These are phyloP conservation scores for Lithospermum erythrorhizon DNA, from an alignment of 257 asterid genomes.

Conservation along the genomic window DNA sequence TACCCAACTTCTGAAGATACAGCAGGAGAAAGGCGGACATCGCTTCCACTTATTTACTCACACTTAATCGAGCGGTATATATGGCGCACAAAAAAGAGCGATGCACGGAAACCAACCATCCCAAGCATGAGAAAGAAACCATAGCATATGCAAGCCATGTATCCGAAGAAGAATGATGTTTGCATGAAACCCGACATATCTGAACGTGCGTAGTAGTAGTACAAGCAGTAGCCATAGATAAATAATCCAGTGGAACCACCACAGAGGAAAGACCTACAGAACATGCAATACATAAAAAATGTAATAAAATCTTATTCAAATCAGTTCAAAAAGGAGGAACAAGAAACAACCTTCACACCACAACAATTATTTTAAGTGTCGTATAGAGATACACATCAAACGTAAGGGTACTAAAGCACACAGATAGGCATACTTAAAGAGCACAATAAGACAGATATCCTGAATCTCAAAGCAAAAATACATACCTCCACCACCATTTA, in stretches of 20 bases:
- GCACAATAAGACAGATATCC: not conserved
- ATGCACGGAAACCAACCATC: constrained; percentile 79
- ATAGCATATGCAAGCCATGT: constrained; percentile 78
- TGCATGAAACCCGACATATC: constrained; percentile 40
- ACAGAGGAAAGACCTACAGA: constrained; percentile 29
- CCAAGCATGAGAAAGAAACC: constrained; percentile 90
- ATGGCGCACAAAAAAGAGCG: constrained; percentile 78
- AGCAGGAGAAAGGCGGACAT: not conserved
- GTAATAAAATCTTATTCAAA: not conserved
- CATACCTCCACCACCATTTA: constrained; percentile 98
- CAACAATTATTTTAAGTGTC: not conserved
- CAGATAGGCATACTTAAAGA: not conserved
- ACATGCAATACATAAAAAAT: not conserved
- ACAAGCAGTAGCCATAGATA: constrained; percentile 35
- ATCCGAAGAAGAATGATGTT: constrained; percentile 46
- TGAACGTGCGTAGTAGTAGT: constrained; percentile 34
- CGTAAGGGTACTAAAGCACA: not conserved
- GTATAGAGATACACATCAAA: not conserved
- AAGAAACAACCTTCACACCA: too few species aligned
- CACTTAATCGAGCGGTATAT: constrained; percentile 69
- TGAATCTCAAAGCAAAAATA: not conserved
- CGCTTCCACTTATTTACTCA: constrained; percentile 25
- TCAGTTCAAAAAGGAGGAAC: not conserved
- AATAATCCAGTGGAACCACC: constrained; percentile 42
- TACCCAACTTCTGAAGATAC: constrained; percentile 1